Conservation (phyloP, 2,329 filamentous ascomycete species). For the Cytospora paraplurivora region DNA sequence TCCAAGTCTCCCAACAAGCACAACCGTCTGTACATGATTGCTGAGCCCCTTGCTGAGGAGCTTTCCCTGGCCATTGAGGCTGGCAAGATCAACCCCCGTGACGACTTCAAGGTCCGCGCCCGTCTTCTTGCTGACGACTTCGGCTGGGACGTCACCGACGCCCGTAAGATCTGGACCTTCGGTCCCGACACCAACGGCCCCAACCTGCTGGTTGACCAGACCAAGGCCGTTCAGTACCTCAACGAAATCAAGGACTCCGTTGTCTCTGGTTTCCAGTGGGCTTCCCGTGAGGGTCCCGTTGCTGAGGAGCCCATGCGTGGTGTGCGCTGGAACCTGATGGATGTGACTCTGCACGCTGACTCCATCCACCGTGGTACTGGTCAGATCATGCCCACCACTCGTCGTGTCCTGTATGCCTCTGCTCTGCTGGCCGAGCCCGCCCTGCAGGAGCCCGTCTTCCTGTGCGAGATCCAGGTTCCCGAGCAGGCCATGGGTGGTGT, state of each 20-base stretch:
- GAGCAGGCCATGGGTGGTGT: slow-evolving; percentile 99
- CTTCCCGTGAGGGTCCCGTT: slow-evolving; percentile 93
- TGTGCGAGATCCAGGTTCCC: slow-evolving; percentile 98
- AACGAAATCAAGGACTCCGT: slow-evolving; percentile 99
- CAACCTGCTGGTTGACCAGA: slow-evolving; percentile 99
- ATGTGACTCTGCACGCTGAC: slow-evolving; percentile 99
- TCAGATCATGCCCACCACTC: slow-evolving; percentile 96
- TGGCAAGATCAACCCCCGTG: slow-evolving; percentile 91
- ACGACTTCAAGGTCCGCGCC: slow-evolving; percentile 98
- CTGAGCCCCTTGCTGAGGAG: slow-evolving; percentile 89
- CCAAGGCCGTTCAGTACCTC: slow-evolving; percentile 99
- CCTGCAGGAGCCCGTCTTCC: slow-evolving; percentile 96
- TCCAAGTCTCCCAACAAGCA: slow-evolving; percentile 99
- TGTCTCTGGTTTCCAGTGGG: slow-evolving; percentile 99
- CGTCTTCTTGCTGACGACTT: slow-evolving; percentile 94
- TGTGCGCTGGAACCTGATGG: slow-evolving; percentile 97
- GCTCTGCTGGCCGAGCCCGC: slow-evolving; percentile 87
- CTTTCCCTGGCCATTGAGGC: slow-evolving; percentile 85
- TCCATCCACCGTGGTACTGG: slow-evolving; percentile 99
- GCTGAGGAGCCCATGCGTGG: slow-evolving; percentile 98
- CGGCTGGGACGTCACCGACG: slow-evolving; percentile 99
- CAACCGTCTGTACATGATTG: slow-evolving; percentile 98
- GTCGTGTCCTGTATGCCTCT: slow-evolving; percentile 95
- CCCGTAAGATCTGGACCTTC: slow-evolving; percentile 99
- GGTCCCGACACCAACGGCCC: slow-evolving; percentile 96